Base-by-base conservation (phyloP, 2,329 filamentous ascomycete genomes). In the Colletotrichum chrysophilum region DNA sequence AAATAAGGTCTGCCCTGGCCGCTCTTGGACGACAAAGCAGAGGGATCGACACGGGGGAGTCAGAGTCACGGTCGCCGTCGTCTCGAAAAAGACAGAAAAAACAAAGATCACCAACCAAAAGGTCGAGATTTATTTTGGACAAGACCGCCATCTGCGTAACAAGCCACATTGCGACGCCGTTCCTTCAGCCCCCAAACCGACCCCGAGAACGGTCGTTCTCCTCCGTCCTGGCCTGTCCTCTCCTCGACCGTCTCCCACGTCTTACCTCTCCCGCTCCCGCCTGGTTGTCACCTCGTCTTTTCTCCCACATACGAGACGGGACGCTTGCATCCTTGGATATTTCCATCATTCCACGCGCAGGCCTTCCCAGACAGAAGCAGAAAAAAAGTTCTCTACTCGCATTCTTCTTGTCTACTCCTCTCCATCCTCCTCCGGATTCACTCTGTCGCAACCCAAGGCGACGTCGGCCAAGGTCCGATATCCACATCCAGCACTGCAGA, bases 101-200 rank as follows among this genome's bases (percentile, higher is more conserved):
- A 48, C 18, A 48, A 48, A 48, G 43, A 48, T 48, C 43, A 48
- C n/a, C 43, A n/a, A 48, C 36, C 67, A 75, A 43, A 34, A 71
- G 26, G 16, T 8, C 38, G 28, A 32, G 30, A 43, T 24, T 21
- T 61, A 10, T 21, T 62, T 48, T 71, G 38, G 18, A 60, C 14
- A 55, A 75, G 68, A 66, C 69, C 32, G 62, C 69, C 72, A 62
- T 75, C 72, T 67, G 32, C 32, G 62, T 55, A 64, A 43, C 55
- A 72, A 72, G 69, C 69, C 72, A 67, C 55, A 61, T 62, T 75
- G 72, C 72, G 61, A 75, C 72, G 52, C 66, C 72, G 38, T 58
- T 48, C 69, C 52, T 75, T 58, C 72, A 75, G 72, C 69, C 72
- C 72, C 72, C 61, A 60, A 71, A 64, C 43, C n/a, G 24, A 58